Evolutionary conservation across 257 asterid species (phyloP).

Genomic region (Parsonsia alboflavescens): DNA sequence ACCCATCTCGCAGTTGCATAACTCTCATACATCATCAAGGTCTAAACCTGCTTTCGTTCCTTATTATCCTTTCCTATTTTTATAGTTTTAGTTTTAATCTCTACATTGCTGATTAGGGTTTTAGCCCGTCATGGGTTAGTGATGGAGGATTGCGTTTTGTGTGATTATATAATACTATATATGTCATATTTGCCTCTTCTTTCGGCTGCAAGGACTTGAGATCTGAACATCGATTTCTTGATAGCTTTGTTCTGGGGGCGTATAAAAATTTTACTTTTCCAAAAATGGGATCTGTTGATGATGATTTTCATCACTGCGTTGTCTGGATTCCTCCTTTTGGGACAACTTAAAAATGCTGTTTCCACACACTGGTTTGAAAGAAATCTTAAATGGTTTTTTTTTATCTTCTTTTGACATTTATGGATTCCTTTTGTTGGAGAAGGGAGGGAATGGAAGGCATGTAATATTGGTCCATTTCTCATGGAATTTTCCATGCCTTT

Average conservation of each 20-base stretch:
- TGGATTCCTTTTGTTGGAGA: too few relatives aligned
- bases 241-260: conserved; percentile 82
- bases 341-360: conserved; percentile 21
- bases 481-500: too few relatives aligned
- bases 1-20: too few relatives aligned
- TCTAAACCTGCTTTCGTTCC: too few relatives aligned
- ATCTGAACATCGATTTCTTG: conserved; percentile 52
- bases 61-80: too few relatives aligned
- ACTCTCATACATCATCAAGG: too few relatives aligned
- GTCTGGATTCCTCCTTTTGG: conserved; percentile 49
- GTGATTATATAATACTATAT: not conserved
- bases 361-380: too few relatives aligned
- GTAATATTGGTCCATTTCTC: too few relatives aligned
- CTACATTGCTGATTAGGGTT: not conserved
- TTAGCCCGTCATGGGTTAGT: not conserved
- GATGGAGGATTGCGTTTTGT: not conserved
- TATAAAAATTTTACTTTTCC: conserved; percentile 22
- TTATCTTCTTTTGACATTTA: too few relatives aligned
- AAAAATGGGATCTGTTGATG: conserved; percentile 17
- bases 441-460: too few relatives aligned
- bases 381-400: too few relatives aligned
- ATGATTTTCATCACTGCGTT: conserved; percentile 1
- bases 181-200: conserved; percentile 48
- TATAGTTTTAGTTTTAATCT: too few relatives aligned
- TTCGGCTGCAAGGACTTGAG: conserved; percentile 54